Evolutionary conservation across 768 basidiomycete genomes (phyloP).

Genomic region (Kwoniella sp.): DNA sequence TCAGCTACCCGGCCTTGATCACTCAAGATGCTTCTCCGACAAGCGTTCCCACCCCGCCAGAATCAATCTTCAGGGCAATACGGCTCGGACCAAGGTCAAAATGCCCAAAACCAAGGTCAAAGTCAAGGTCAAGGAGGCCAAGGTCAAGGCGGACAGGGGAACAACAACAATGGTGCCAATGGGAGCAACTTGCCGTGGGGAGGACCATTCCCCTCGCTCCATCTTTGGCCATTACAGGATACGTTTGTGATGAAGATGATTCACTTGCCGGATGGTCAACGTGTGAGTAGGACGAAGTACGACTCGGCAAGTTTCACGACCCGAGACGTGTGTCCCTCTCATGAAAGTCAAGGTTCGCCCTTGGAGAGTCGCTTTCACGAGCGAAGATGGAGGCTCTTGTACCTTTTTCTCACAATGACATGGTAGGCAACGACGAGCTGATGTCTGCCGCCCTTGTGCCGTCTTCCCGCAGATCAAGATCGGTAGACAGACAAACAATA

Average conservation of each 20-base stretch:
- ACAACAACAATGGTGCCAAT: constrained; percentile 1
- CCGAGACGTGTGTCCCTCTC: neutral
- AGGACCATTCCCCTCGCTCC: constrained; percentile 59
- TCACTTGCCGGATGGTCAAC: constrained; percentile 49
- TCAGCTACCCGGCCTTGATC: too few relatives aligned
- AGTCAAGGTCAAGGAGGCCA: neutral
- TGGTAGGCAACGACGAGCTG: too few relatives aligned
- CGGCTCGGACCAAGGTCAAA: neutral
- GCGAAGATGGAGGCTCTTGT: too few relatives aligned
- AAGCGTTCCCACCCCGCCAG: neutral
- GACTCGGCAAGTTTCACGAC: too few relatives aligned
- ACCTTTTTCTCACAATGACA: too few relatives aligned
- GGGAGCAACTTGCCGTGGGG: constrained; percentile 36
- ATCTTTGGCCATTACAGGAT: constrained; percentile 88
- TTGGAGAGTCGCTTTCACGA: too few relatives aligned
- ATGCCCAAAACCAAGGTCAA: neutral
- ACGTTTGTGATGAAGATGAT: constrained; percentile 95
- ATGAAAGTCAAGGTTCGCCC: too few relatives aligned
- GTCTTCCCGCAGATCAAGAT: constrained; percentile 78
- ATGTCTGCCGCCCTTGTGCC: too few relatives aligned
- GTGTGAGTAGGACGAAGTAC: constrained; percentile 28
- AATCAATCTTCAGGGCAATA: neutral
- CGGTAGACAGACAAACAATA: constrained; percentile 91
- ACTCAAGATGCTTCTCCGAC: neutral
- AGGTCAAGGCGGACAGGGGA: neutral